Evolutionary conservation across 257 asterid genomes (phyloP).

Genomic region (Agastache rugosa): DNA sequence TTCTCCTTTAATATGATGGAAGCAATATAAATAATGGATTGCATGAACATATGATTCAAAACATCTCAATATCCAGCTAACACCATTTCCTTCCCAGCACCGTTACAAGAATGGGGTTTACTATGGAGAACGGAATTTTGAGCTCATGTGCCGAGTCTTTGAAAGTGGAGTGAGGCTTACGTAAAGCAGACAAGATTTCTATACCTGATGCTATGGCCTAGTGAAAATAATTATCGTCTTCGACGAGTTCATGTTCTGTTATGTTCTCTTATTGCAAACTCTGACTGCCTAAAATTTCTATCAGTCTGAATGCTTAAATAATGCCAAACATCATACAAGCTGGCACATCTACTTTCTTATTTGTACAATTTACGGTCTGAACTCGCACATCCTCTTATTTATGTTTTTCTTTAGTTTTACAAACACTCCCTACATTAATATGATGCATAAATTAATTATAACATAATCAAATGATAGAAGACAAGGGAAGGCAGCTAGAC

Average conservation of each 20-base stretch:
- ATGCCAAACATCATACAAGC: slow-evolving; percentile 8
- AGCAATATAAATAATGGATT: background rate
- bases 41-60: background rate
- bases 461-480: background rate
- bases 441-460: background rate
- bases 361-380: background rate
- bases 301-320: slow-evolving; percentile 3
- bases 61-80: slow-evolving; percentile 15
- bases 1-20: slow-evolving; percentile 28
- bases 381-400: slow-evolving; percentile 16
- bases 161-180: slow-evolving; percentile 44
- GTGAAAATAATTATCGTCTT: background rate
- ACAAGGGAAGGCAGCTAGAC: background rate
- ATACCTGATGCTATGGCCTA: slow-evolving; percentile 11
- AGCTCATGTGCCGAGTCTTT: slow-evolving; percentile 49
- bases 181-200: slow-evolving; percentile 18
- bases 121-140: slow-evolving; percentile 42
- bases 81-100: slow-evolving; percentile 34
- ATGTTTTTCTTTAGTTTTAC: background rate
- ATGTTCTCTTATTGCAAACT: slow-evolving; percentile 4
- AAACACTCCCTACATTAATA: background rate
- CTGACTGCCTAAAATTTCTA: slow-evolving; percentile 13
- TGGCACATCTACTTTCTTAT: background rate
- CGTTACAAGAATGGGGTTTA: slow-evolving; percentile 23
- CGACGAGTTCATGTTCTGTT: slow-evolving; percentile 22